Evolutionary conservation across 441 rosid species (phyloP).

Genomic region (Pelargonium citronellum): DNA sequence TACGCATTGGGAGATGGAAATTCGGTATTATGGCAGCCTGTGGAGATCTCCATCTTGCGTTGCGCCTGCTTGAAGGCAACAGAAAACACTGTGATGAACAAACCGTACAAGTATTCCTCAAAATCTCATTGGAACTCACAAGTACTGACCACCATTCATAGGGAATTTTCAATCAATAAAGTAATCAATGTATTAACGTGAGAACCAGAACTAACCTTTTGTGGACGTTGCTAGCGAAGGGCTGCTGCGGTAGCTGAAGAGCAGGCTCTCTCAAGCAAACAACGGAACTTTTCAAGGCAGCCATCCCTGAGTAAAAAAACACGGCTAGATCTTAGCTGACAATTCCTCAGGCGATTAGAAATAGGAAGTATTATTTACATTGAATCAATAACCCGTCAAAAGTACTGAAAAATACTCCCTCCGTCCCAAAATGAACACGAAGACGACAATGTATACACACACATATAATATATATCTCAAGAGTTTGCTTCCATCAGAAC

Average conservation of each 20-base stretch:
- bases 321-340: background rate
- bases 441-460: too few relatives aligned
- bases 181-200: background rate
- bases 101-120: background rate
- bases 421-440: too few relatives aligned
- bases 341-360: background rate
- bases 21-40: slow-evolving; percentile 65
- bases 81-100: background rate
- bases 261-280: slow-evolving; percentile 2
- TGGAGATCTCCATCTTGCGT: slow-evolving; percentile 50
- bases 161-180: background rate
- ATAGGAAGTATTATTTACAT: background rate
- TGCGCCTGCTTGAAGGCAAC: slow-evolving; percentile 34
- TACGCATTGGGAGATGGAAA: slow-evolving; percentile 82
- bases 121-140: too few relatives aligned
- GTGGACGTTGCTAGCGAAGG: background rate
- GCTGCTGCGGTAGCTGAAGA: slow-evolving; percentile 2
- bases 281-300: slow-evolving; percentile 17
- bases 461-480: too few relatives aligned
- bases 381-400: too few relatives aligned
- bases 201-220: slow-evolving; percentile 7
- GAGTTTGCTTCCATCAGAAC: too few relatives aligned
- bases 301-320: slow-evolving; percentile 8
- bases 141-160: background rate
- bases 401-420: too few relatives aligned